These are phyloP conservation scores for Tillandsia leiboldiana DNA, from an alignment of 176 grass and related monocot species.

Conservation along the genomic window DNA sequence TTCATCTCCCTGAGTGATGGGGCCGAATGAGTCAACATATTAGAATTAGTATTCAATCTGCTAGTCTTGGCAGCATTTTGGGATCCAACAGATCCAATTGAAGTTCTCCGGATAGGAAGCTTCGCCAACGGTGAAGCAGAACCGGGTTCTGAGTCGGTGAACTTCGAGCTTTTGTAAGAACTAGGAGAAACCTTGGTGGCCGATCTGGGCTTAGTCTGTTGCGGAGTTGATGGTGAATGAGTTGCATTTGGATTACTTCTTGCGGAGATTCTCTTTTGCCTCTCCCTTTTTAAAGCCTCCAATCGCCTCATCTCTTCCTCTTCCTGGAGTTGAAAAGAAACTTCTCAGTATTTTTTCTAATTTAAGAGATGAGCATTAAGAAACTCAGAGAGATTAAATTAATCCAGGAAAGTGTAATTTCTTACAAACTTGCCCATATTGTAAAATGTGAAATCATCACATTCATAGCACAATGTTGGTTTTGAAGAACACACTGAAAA, in stretches of 20 bases:
- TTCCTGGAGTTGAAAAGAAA: slow-evolving; percentile 45
- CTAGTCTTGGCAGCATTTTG: slow-evolving; percentile 13
- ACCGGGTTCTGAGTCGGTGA: slow-evolving; percentile 27
- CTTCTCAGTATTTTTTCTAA: neutral
- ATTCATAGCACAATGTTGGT: too few species aligned
- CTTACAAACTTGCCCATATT: too few species aligned
- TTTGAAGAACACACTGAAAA: too few species aligned
- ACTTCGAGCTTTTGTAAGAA: slow-evolving; percentile 53
- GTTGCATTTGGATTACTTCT: slow-evolving; percentile 29
- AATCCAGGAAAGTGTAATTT: neutral
- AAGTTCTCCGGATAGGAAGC: slow-evolving; percentile 16
- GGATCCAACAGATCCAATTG: slow-evolving; percentile 27
- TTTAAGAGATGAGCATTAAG: neutral
- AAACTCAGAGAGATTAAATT: neutral
- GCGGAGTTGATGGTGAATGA: slow-evolving; percentile 15
- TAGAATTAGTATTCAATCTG: slow-evolving; percentile 10
- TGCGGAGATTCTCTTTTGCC: slow-evolving; percentile 86
- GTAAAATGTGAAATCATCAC: too few species aligned
- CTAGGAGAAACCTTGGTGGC: slow-evolving; percentile 36
- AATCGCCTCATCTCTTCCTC: slow-evolving; percentile 76
- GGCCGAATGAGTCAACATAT: slow-evolving; percentile 60
- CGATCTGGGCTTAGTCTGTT: slow-evolving; percentile 3
- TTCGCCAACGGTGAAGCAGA: slow-evolving; percentile 20
- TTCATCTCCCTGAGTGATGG: slow-evolving; percentile 51
- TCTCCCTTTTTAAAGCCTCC: slow-evolving; percentile 79